These are phyloP conservation scores for Nyssa sinensis DNA, from an alignment of 148 eudicot species.

Conservation along the genomic window DNA sequence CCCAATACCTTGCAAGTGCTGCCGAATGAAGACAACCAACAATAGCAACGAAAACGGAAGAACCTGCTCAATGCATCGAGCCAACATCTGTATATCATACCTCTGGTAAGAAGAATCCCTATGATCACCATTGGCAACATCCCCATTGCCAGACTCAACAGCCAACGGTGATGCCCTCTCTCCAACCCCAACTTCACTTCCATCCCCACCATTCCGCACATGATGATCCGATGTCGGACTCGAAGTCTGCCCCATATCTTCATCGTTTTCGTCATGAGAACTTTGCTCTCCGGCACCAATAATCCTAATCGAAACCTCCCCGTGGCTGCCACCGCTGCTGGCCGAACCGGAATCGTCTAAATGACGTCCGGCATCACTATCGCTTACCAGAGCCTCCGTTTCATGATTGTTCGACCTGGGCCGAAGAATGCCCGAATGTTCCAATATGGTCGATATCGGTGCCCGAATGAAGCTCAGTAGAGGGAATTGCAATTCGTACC, in stretches of 20 bases:
- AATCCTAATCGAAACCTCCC: constrained; percentile 50
- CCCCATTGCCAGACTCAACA: constrained; percentile 6
- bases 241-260: constrained; percentile 5
- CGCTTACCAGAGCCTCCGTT: constrained; percentile 7
- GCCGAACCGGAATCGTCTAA: neutral
- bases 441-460: constrained; percentile 39
- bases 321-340: constrained; percentile 3
- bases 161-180: constrained; percentile 1
- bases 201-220: neutral
- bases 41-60: constrained; percentile 50
- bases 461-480: constrained; percentile 30
- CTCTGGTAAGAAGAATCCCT: constrained; percentile 29
- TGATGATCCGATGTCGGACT: neutral
- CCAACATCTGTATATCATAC: constrained; percentile 46
- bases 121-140: constrained; percentile 14
- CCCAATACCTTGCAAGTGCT: constrained; percentile 53
- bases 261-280: constrained; percentile 8
- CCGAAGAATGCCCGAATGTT: constrained; percentile 31
- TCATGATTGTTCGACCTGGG: constrained; percentile 29
- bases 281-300: constrained; percentile 26
- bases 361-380: neutral
- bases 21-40: constrained; percentile 50
- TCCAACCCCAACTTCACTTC: constrained; percentile 14
- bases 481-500: constrained; percentile 20
- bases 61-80: constrained; percentile 51